Evolutionary conservation across 345 rosid genomes (phyloP).

Genomic region (Citrus mangshanensis): DNA sequence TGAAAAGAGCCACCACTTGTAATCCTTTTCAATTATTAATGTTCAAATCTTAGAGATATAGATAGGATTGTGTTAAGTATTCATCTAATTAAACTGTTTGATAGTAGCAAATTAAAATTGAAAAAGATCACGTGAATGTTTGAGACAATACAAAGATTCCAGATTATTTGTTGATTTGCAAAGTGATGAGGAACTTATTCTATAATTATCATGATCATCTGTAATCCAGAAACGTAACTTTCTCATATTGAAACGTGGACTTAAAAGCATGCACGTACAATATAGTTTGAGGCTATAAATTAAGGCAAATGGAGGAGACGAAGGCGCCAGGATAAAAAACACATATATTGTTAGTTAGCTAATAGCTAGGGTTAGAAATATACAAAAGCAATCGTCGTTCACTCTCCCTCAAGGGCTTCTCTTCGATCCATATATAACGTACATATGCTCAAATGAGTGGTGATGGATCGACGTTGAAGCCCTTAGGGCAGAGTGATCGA

Average conservation of each 20-base stretch:
- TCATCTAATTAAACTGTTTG: neutral
- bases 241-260: neutral
- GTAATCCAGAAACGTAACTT: neutral
- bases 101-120: neutral
- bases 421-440: no score
- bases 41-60: neutral
- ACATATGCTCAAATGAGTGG: no score
- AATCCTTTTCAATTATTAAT: neutral
- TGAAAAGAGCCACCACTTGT: neutral
- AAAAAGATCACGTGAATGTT: neutral
- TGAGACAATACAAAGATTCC: neutral
- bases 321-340: no score
- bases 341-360: no score
- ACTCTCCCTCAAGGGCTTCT: constrained; percentile 11
- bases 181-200: neutral
- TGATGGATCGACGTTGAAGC: neutral
- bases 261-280: neutral
- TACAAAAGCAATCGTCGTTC: neutral
- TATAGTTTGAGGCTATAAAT: neutral
- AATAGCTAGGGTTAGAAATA: neutral
- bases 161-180: neutral
- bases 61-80: no score
- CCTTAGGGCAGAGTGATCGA: neutral
- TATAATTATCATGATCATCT: neutral
- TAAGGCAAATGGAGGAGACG: neutral